Evolutionary conservation across 495 filamentous ascomycete genomes (phyloP).

Genomic region (Penicillium waksmanii): DNA sequence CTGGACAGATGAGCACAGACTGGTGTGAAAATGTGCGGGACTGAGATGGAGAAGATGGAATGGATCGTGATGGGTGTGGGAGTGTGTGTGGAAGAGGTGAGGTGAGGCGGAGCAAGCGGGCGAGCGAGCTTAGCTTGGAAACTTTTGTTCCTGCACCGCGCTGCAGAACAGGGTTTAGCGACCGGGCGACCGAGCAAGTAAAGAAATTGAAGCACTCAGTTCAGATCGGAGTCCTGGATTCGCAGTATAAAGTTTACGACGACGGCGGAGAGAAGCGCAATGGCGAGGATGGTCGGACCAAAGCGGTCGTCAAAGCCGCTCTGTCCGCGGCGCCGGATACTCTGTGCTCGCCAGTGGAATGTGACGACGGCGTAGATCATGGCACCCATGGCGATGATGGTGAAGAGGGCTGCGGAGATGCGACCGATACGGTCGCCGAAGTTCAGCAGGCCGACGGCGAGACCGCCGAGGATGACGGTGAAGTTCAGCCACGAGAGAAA

Average conservation of each 20-base stretch:
- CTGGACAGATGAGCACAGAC: constrained; percentile 1
- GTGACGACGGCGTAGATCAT: constrained; percentile 96
- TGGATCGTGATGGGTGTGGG: not conserved
- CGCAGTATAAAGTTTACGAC: constrained; percentile 93
- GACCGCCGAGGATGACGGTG: constrained; percentile 93
- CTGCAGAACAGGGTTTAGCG: not conserved
- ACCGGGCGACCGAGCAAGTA: not conserved
- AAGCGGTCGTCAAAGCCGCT: constrained; percentile 95
- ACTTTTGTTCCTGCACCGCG: not conserved
- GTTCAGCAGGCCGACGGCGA: constrained; percentile 95
- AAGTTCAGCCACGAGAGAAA: constrained; percentile 99
- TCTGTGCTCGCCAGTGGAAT: constrained; percentile 95
- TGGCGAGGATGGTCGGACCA: constrained; percentile 85
- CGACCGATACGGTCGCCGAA: constrained; percentile 93
- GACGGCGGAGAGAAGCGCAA: constrained; percentile 82
- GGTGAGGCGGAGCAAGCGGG: not conserved
- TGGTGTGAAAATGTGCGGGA: not conserved
- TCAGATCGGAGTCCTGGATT: constrained; percentile 56
- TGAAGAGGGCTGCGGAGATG: constrained; percentile 92
- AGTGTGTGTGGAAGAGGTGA: not conserved
- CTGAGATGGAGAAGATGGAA: not conserved
- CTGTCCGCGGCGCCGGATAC: constrained; percentile 87
- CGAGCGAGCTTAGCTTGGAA: not conserved
- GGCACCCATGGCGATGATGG: constrained; percentile 87
- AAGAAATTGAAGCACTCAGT: constrained; percentile 13